These are phyloP conservation scores for Croton laevigatus DNA, from an alignment of 441 rosid species.

Conservation along the genomic window DNA sequence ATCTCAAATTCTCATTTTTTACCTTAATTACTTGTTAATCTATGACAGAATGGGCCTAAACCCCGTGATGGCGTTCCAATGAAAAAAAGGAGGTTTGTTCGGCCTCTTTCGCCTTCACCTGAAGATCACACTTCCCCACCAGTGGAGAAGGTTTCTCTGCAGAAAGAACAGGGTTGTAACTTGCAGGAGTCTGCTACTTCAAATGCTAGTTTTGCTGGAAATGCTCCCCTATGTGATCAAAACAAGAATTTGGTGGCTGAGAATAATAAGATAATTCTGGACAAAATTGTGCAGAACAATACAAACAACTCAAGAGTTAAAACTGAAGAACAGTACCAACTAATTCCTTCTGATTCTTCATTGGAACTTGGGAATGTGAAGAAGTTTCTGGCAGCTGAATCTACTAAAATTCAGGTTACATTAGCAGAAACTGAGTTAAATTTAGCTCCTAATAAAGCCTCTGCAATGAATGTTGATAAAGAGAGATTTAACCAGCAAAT, in stretches of 20 bases:
- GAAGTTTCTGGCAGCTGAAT: conserved; percentile 28
- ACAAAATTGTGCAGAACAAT: conserved; percentile 14
- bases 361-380: conserved; percentile 19
- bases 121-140: conserved; percentile 31
- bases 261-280: conserved; percentile 21
- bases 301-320: conserved; percentile 23
- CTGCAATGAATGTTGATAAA: conserved; percentile 22
- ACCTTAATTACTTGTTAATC: conserved; percentile 19
- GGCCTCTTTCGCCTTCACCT: conserved; percentile 37
- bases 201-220: conserved; percentile 28
- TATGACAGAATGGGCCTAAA: conserved; percentile 50
- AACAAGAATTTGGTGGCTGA: conserved; percentile 21
- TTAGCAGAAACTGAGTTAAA: conserved; percentile 33
- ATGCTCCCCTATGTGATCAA: conserved; percentile 27
- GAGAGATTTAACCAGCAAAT: conserved; percentile 24
- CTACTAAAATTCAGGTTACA: conserved; percentile 11
- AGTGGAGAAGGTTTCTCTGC: conserved; percentile 20
- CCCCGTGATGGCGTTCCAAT: conserved; percentile 59
- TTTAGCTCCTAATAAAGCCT: conserved; percentile 28
- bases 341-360: conserved; percentile 28
- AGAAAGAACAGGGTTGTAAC: conserved; percentile 22
- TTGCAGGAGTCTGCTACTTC: conserved; percentile 28
- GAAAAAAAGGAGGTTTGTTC: conserved; percentile 76
- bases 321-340: conserved; percentile 37
- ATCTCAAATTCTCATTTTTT: neutral